Conservation (phyloP, 345 rosid genomes). For the Theobroma cacao region DNA sequence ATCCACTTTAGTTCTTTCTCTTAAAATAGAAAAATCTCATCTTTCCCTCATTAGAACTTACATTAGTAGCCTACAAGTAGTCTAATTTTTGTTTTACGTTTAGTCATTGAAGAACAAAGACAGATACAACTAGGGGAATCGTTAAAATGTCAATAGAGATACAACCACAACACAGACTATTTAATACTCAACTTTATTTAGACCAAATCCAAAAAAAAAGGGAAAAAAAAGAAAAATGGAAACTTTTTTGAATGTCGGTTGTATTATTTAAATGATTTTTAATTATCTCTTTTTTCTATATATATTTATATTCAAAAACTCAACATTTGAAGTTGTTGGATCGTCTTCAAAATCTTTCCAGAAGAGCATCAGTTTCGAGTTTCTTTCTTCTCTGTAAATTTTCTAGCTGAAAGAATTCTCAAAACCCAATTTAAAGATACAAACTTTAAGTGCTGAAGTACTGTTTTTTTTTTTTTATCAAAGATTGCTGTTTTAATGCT, state of each 20-base stretch:
- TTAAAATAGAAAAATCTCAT: neutral
- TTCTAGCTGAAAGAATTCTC: neutral
- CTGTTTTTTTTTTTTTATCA: neutral
- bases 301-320: neutral
- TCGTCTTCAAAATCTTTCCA: neutral
- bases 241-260: neutral
- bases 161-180: neutral
- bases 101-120: neutral
- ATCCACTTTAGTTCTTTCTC: neutral
- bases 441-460: neutral
- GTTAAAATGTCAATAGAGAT: neutral
- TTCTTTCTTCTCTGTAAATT: neutral
- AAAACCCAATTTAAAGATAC: constrained; percentile 3
- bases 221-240: neutral
- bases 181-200: neutral
- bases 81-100: neutral
- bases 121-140: neutral
- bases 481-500: neutral
- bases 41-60: neutral
- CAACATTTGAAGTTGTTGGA: too few species aligned
- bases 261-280: neutral
- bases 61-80: neutral
- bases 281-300: neutral
- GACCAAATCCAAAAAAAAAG: neutral
- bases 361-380: neutral